A percentile compares a stretch with the other conserved stretches of the same genome.
phyloP scores from a whole-genome alignment of 78 protist species.

The slime mould (Dictyostelium discoideum) region DNA sequence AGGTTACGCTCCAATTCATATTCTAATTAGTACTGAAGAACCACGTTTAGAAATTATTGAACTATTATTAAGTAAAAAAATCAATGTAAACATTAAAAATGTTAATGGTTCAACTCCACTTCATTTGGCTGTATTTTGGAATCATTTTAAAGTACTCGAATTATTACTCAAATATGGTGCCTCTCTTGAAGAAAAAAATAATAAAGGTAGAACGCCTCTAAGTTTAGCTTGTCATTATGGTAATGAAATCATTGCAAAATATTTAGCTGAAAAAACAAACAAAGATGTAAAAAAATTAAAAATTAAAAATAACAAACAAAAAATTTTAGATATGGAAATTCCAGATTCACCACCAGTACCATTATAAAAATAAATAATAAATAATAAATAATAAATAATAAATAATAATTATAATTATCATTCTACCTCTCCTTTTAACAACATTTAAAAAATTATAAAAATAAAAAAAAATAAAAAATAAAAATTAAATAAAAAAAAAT shows the following conservation, averaged over 20 bases:
- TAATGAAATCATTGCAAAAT: constrained; percentile 58
- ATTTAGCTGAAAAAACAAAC: constrained; percentile 42
- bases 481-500: too few relatives aligned
- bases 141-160: constrained; percentile 68
- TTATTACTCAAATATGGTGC: constrained; percentile 56
- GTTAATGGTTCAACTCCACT: constrained; percentile 71
- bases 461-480: too few relatives aligned
- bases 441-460: too few relatives aligned
- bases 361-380: background rate
- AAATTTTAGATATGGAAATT: constrained; percentile 70
- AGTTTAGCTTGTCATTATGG: constrained; percentile 77
- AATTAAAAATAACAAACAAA: constrained; percentile 70
- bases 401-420: background rate
- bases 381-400: background rate
- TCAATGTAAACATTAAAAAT: constrained; percentile 61
- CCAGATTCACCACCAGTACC: constrained; percentile 65
- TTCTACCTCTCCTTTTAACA: too few relatives aligned
- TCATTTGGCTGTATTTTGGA: constrained; percentile 75
- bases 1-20: constrained; percentile 72
- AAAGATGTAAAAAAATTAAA: constrained; percentile 41
- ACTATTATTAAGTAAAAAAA: constrained; percentile 16
- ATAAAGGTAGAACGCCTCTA: constrained; percentile 72
- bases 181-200: constrained; percentile 40
- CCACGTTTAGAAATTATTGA: constrained; percentile 67
- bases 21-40: constrained; percentile 55